Evolutionary conservation across 805 yeast genomes (phyloP), one percentile per base, ranked within the genome.

Genomic region (Yueomyces sinensis): DNA sequence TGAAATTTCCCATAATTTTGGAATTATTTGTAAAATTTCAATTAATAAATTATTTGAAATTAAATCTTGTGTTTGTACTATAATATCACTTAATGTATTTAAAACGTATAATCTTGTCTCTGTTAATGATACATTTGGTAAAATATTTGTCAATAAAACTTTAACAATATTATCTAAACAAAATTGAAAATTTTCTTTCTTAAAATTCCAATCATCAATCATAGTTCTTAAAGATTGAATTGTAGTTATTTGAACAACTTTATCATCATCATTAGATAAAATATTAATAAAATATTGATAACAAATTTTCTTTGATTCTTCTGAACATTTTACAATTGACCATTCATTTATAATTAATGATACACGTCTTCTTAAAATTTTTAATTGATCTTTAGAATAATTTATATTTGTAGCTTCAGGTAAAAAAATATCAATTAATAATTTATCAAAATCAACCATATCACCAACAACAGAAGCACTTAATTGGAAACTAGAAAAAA

Each of bases 121-220:
- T 0, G 87, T 71, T 32, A 72, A 57, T 18, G 66, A 63, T 37
- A 78, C 64, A 5, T 61, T 59, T 6, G 63, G 58, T 28, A 84
- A 49, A 15, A 81, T 47, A 7, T 54, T 54, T 23, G 52, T 45
- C 19, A 84, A 52, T 13, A 76, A 50, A n/a, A 66, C 52, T 3
- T 56, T 45, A 9, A 81, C 66, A 29, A 70, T 68, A 1, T 63
- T 63, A 20, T 70, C 66, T 35, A 81, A 60, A 47, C 59, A 86
- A 1, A 89, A 83, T 41, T 69, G 58, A 46, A 91, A 83, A 22
- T 63, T 74, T 13, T 59, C 62, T 39, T 82, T 77, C 27, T 74
- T 66, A 54, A 89, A 87, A 40, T 82, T 87, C 82, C 93, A 83
- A 47, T 86, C 95, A 40, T 83, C 87, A 23, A 89, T 63, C 32